Base-by-base conservation (phyloP, 495 filamentous ascomycete species). In the Articulospora tetracladia region DNA sequence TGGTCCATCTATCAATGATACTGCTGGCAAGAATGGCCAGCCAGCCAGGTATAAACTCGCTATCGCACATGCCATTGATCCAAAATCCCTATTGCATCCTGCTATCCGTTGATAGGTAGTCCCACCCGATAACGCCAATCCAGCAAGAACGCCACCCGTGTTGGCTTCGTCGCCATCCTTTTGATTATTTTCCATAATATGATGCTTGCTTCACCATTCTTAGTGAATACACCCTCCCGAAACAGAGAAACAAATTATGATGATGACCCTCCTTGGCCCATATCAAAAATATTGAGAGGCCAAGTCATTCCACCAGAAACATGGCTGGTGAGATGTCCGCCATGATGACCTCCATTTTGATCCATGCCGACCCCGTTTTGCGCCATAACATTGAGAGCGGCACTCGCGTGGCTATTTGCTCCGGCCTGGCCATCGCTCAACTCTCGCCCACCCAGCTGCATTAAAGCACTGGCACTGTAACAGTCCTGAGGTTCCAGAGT, bases 401-500 rank as follows among this genome's bases (percentile, higher is more conserved):
- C 30, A 44, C 22, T 48, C 10, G 30, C 39, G 10, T 44, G 39
- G 39, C n/a, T 23, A 23, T 39, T 25, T 15, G 26, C 17, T 41
- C 50, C 49, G 23, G 15, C 17, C 27, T 39, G 36, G 24, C 30
- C 17, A 27, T 55, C 32, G 32, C 12, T 47, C 25, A 63, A 26
- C 0, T 55, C 53, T 41, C 58, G 47, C 8, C 58, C 50, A 25
- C 63, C 63, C 28, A 68, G 60, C 32, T 63, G 57, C 63, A 68
- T 64, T 49, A 68, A 59, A 15, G 66, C 66, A 50, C 50, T 64
- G 1, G 66, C 66, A 23, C 53, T 59, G 46, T 66, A 68, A 51
- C 60, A 61, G 55, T 68, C 66, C 46, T 66, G 60, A n/a, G 66
- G 54, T 24, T 68, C 66, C 1, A 68, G 23, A 51, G 36, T 62